Evolutionary conservation across 2,329 filamentous ascomycete species (phyloP).

Genomic region (Knoxdaviesia proteae): DNA sequence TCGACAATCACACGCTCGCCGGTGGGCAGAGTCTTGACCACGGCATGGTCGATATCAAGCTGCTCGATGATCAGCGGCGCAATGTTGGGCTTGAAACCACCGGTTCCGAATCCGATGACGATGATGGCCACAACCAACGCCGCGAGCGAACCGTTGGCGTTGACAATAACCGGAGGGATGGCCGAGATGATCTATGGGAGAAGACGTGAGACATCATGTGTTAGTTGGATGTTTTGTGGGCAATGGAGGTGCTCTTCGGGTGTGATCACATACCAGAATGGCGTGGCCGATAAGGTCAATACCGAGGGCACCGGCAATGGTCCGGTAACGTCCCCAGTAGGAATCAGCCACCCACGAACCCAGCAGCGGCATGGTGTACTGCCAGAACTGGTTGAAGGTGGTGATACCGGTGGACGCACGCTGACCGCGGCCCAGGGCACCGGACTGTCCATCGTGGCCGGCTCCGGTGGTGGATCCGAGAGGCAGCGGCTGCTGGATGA

Average conservation of each 20-base stretch:
- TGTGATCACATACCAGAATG: constrained; percentile 22
- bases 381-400: constrained; percentile 35
- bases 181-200: constrained; percentile 29
- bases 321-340: constrained; percentile 47
- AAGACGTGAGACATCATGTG: no score
- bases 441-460: constrained; percentile 18
- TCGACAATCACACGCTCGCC: constrained; percentile 47
- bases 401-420: constrained; percentile 24
- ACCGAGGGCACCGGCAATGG: constrained; percentile 40
- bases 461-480: constrained; percentile 32
- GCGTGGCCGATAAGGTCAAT: constrained; percentile 44
- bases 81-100: constrained; percentile 58
- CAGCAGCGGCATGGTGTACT: constrained; percentile 35
- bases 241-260: no score
- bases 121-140: constrained; percentile 41
- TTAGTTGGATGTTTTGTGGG: no score
- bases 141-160: constrained; percentile 32
- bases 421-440: constrained; percentile 37
- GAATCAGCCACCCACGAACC: constrained; percentile 30
- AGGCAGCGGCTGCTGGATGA: constrained; percentile 37
- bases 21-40: constrained; percentile 25
- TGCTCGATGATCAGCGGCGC: constrained; percentile 47
- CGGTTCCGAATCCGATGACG: constrained; percentile 38
- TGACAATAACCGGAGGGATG: constrained; percentile 38
- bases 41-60: constrained; percentile 31